phyloP scores from a whole-genome alignment of 306 rosid species.

The Vigna nakashimae region DNA sequence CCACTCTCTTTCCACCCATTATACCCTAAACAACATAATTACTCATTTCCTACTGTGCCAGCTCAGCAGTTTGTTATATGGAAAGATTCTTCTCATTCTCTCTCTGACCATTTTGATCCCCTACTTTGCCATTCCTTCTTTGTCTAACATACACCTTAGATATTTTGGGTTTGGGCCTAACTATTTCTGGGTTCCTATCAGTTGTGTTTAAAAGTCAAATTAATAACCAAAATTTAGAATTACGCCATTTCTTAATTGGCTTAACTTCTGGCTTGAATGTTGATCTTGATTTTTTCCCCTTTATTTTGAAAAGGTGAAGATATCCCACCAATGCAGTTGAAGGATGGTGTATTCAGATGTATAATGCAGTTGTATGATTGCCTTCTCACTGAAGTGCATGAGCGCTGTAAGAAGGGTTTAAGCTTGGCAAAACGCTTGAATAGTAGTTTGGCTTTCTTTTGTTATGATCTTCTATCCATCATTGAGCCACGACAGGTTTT shows the following conservation, averaged over 20 bases:
- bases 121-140: too few relatives aligned
- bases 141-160: too few relatives aligned
- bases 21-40: too few relatives aligned
- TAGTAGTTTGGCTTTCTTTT: conserved; percentile 98
- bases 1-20: too few relatives aligned
- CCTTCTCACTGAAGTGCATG: conserved; percentile 97
- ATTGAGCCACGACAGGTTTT: conserved; percentile 99
- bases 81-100: too few relatives aligned
- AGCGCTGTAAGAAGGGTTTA: conserved; percentile 98
- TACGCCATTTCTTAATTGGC: conserved; percentile 11
- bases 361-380: conserved; percentile 98
- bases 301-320: conserved; percentile 80
- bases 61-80: too few relatives aligned
- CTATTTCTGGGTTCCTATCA: too few relatives aligned
- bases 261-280: conserved; percentile 34
- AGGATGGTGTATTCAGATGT: conserved; percentile 97
- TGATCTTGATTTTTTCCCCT: conserved; percentile 24
- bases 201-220: neutral
- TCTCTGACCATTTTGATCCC: too few relatives aligned
- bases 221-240: neutral
- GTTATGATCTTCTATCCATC: conserved; percentile 94
- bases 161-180: too few relatives aligned
- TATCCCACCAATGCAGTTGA: conserved; percentile 98
- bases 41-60: too few relatives aligned
- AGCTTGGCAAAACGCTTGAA: conserved; percentile 94